Percentiles rank a stretch among this genome's conserved stretches.
phyloP scores from a whole-genome alignment of 495 filamentous ascomycete genomes.

The Hypoxylon trugodes region DNA sequence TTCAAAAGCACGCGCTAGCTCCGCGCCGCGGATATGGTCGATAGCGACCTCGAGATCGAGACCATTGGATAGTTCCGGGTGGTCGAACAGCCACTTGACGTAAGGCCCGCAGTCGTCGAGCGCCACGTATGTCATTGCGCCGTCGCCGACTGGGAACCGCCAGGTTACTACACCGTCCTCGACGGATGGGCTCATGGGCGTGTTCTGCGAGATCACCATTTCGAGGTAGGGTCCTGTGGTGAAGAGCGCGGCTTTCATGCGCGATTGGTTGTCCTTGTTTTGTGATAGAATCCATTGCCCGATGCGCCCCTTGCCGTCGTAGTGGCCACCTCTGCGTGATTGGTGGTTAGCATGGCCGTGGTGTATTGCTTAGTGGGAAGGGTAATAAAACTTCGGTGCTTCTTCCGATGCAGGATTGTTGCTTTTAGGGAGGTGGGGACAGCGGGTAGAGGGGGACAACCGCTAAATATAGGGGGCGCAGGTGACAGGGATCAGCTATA shows the following conservation, averaged over 20 bases:
- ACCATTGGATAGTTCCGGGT: constrained; percentile 56
- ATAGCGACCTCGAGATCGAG: constrained; percentile 62
- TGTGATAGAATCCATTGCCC: constrained; percentile 58
- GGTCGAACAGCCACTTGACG: constrained; percentile 65
- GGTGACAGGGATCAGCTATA: too few species aligned
- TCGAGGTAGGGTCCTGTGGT: constrained; percentile 65
- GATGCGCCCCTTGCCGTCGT: constrained; percentile 65
- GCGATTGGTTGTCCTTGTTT: constrained; percentile 42
- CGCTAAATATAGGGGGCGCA: too few species aligned
- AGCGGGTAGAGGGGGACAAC: background rate
- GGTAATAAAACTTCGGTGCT: too few species aligned
- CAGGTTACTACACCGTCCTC: constrained; percentile 55
- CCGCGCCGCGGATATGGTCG: constrained; percentile 54
- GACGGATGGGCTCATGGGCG: constrained; percentile 49
- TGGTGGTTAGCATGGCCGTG: background rate
- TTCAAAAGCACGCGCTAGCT: constrained; percentile 60
- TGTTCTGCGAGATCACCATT: constrained; percentile 51
- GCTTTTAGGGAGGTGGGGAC: background rate
- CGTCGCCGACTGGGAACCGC: constrained; percentile 53
- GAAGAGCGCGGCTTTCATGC: constrained; percentile 59
- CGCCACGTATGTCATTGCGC: constrained; percentile 55
- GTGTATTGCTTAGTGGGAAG: too few species aligned
- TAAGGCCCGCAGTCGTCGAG: constrained; percentile 64
- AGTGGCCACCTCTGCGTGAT: constrained; percentile 50
- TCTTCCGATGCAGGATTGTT: too few species aligned